Base-by-base conservation (phyloP, 2,329 filamentous ascomycete species). In the Fusarium sterilihyphosum region DNA sequence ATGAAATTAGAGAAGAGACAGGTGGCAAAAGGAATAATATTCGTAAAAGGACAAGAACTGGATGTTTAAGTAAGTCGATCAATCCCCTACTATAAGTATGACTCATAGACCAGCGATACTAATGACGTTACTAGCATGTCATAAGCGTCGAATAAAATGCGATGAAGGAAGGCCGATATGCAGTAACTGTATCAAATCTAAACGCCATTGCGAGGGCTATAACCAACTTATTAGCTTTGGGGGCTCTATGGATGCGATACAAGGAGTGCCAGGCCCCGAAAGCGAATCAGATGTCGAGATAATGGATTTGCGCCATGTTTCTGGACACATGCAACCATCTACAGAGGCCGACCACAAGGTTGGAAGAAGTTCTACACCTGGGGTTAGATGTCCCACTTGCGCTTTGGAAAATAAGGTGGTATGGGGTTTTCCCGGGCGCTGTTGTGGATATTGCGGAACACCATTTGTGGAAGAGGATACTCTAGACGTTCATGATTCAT, bases 281-380 rank as follows among this genome's bases (percentile, higher is more conserved):
- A 16, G 1, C 4, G 12, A 24, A 6, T 11, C 33, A 53, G 17
- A 37, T 53, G 8, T 37, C 17, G 12, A 26, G 31, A 22, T 1
- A 8, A 16, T 6, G 18, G 11, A 35, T 20, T 4, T 22, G 16
- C 22, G 3, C 8, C 6, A 35, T 14, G 31, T 8, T 18, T 24
- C 29, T 52, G 11, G 22, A 10, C 16, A 3, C 14, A 26, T 26
- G 13, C 49, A 11, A 10, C 3, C n/a, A 53, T 1, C 12, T 14
- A 3, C 4, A 37, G 33, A 26, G 3, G 9, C 3, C 12, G 33
- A 2, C 3, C 1, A 1, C 4, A 26, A 11, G 22, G n/a, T 2
- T 16, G 8, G 0, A 0, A 16, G 0, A 16, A 8, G 2, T 1
- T 18, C 17, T 8, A 6, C 1, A 20, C 6, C 4, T 26, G 17